Percentiles rank a stretch among this genome's conserved stretches.
Evolutionary conservation across 2,329 filamentous ascomycete genomes (phyloP).

Genomic region (Rhynchosporium agropyri): DNA sequence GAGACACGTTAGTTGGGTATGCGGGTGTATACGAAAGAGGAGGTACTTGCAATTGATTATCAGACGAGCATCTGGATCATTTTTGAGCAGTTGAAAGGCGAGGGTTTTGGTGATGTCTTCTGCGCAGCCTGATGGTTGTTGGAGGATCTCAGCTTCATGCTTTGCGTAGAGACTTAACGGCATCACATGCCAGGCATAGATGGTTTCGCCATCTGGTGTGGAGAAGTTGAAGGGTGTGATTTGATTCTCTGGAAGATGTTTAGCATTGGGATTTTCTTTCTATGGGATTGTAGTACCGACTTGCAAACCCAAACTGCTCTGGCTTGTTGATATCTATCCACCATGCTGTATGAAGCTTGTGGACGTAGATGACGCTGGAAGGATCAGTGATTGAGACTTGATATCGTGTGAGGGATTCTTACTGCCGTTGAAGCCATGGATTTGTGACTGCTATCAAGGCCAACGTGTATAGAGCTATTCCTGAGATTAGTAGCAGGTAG

Average conservation of each 20-base stretch:
- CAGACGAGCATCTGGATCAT: slow-evolving; percentile 64
- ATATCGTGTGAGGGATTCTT: slow-evolving; percentile 43
- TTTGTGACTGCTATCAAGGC: slow-evolving; percentile 68
- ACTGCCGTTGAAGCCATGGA: slow-evolving; percentile 80
- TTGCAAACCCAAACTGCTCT: slow-evolving; percentile 83
- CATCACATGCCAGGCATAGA: slow-evolving; percentile 91
- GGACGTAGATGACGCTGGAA: slow-evolving; percentile 72
- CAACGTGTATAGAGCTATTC: slow-evolving; percentile 65
- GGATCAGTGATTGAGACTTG: slow-evolving; percentile 5
- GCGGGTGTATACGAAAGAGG: neutral
- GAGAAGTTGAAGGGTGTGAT: slow-evolving; percentile 80
- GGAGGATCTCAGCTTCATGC: slow-evolving; percentile 65
- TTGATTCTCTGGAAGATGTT: slow-evolving; percentile 67
- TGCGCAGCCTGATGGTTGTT: slow-evolving; percentile 47
- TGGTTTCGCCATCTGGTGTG: slow-evolving; percentile 72
- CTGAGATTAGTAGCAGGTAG: slow-evolving; percentile 56
- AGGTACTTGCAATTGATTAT: slow-evolving; percentile 62
- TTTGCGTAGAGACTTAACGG: slow-evolving; percentile 75
- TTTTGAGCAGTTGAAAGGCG: slow-evolving; percentile 62
- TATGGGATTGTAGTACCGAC: slow-evolving; percentile 51
- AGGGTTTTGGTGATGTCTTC: slow-evolving; percentile 57
- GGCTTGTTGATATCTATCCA: slow-evolving; percentile 76
- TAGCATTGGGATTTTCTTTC: neutral
- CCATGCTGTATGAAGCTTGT: slow-evolving; percentile 73
- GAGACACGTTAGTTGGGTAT: slow-evolving; percentile 24